These are phyloP conservation scores for Candida piceae DNA, from an alignment of 805 yeast genomes.

Conservation along the genomic window DNA sequence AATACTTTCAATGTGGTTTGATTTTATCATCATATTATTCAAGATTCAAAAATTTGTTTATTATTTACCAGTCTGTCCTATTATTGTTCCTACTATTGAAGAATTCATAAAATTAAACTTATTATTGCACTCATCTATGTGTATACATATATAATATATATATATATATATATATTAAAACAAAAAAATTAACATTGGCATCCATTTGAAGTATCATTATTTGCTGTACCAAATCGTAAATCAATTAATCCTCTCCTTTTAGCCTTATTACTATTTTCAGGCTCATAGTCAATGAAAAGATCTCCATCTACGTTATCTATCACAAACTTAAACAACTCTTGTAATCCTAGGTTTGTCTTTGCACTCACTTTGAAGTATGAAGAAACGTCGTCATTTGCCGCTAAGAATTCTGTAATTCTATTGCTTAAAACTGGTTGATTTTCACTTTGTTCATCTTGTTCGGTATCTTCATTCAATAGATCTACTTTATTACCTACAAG, in stretches of 20 bases:
- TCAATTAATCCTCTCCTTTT: constrained; percentile 21
- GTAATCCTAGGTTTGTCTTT: constrained; percentile 61
- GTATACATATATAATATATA: too few relatives aligned
- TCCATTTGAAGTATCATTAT: constrained; percentile 2
- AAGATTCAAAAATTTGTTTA: not conserved
- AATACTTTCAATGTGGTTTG: constrained; percentile 6
- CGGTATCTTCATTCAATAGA: constrained; percentile 31
- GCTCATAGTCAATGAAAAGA: constrained; percentile 22
- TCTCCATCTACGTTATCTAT: constrained; percentile 25
- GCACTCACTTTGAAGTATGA: constrained; percentile 55
- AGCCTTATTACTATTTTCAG: constrained; percentile 6
- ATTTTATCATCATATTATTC: not conserved
- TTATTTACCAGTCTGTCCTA: constrained; percentile 2
- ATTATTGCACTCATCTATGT: too few relatives aligned
- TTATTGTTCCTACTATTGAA: not conserved
- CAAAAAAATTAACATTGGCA: constrained; percentile 23
- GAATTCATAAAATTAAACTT: too few relatives aligned
- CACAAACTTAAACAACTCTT: constrained; percentile 35
- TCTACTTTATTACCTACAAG: constrained; percentile 87
- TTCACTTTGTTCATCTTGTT: constrained; percentile 1
- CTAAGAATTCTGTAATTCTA: constrained; percentile 20
- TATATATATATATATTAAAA: too few relatives aligned
- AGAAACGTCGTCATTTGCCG: constrained; percentile 13
- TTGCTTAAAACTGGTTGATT: constrained; percentile 20
- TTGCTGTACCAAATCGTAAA: constrained; percentile 12